Conservation (phyloP, 1,284 basidiomycete genomes). For the Heterobasidion annosum region DNA sequence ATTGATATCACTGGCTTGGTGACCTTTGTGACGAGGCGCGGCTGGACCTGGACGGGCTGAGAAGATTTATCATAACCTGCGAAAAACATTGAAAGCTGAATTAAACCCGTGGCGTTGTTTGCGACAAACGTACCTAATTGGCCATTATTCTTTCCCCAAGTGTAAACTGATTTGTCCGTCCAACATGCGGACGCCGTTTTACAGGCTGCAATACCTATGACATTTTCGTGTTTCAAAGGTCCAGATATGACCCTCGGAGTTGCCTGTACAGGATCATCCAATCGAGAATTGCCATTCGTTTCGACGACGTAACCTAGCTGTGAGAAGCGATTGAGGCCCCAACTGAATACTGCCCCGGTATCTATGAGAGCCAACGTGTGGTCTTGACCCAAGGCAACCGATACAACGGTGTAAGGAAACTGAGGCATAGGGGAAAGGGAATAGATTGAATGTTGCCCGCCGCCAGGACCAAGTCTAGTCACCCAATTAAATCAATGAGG, state of each 20-base stretch:
- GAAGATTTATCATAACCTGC: slow-evolving; percentile 68
- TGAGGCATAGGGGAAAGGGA: slow-evolving; percentile 54
- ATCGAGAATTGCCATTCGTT: slow-evolving; percentile 17
- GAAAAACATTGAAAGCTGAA: neutral
- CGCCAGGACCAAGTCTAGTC: slow-evolving; percentile 57
- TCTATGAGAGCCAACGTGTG: slow-evolving; percentile 85
- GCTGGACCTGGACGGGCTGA: slow-evolving; percentile 73
- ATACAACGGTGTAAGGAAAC: slow-evolving; percentile 36
- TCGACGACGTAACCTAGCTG: slow-evolving; percentile 90
- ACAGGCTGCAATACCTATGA: slow-evolving; percentile 82
- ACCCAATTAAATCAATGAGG: neutral
- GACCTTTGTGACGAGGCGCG: slow-evolving; percentile 79
- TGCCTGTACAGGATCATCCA: slow-evolving; percentile 60
- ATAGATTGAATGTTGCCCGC: slow-evolving; percentile 70
- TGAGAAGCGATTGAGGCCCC: slow-evolving; percentile 84
- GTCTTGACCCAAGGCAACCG: slow-evolving; percentile 86
- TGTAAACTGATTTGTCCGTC: slow-evolving; percentile 81
- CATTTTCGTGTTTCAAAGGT: slow-evolving; percentile 71
- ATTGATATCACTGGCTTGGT: slow-evolving; percentile 62
- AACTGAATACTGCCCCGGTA: slow-evolving; percentile 79
- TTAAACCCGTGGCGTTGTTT: neutral
- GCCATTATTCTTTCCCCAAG: slow-evolving; percentile 94
- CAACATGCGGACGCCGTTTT: slow-evolving; percentile 87
- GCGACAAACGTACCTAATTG: slow-evolving; percentile 62
- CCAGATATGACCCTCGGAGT: slow-evolving; percentile 73